A percentile compares a stretch with the other conserved stretches of the same genome.
phyloP scores from a whole-genome alignment of 2,329 filamentous ascomycete species.

The Alternaria incomplexa region DNA sequence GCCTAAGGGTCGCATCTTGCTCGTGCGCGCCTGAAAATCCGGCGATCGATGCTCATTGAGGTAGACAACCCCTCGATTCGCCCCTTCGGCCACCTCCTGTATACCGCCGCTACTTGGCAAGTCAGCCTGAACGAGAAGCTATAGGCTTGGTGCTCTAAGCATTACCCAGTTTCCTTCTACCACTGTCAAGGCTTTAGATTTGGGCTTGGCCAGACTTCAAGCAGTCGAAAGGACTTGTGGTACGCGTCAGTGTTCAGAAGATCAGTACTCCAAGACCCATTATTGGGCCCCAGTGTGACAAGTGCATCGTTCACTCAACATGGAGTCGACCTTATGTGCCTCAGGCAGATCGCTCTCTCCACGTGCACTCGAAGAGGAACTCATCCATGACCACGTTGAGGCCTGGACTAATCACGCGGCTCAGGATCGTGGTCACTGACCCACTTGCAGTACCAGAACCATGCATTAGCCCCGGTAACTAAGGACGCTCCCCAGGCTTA shows the following conservation, averaged over 20 bases:
- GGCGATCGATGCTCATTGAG: conserved; percentile 19
- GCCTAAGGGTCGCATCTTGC: conserved; percentile 20
- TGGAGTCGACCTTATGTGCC: background rate
- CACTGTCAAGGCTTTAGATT: conserved; percentile 12
- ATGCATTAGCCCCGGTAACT: conserved; percentile 16
- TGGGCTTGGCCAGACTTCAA: conserved; percentile 9
- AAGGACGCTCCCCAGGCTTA: conserved; percentile 24
- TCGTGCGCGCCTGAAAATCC: conserved; percentile 20
- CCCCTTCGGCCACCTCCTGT: conserved; percentile 5
- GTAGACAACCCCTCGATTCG: conserved; percentile 11
- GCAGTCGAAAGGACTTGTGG: background rate
- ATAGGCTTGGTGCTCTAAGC: conserved; percentile 21
- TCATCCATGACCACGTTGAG: conserved; percentile 5
- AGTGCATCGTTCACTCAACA: background rate
- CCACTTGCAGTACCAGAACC: conserved; percentile 16
- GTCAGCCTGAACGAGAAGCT: conserved; percentile 10
- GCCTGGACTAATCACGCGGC: conserved; percentile 9
- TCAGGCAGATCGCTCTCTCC: background rate
- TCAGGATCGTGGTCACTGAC: conserved; percentile 24
- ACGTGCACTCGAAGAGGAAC: background rate
- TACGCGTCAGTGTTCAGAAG: background rate
- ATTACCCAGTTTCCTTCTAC: conserved; percentile 9
- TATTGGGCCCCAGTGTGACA: background rate
- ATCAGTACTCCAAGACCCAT: background rate
- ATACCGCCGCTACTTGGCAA: conserved; percentile 14